Base-by-base conservation (phyloP, 352 stramenopile genomes). In the Phytopythium helicoides region DNA sequence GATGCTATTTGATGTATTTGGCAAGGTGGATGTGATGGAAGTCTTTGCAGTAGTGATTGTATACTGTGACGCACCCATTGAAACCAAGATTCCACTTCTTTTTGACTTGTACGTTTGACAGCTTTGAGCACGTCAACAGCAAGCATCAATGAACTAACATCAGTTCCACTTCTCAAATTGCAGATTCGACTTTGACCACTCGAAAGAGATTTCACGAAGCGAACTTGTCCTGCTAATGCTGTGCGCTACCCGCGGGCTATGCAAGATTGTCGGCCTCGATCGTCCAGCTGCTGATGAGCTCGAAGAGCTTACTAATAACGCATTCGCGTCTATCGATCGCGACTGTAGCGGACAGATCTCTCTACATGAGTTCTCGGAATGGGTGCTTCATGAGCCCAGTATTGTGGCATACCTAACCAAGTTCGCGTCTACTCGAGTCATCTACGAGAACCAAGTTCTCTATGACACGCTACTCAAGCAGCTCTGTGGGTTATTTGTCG, bases 141-240 rank as follows among this genome's bases (percentile, higher is more conserved):
- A n/a, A n/a, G n/a, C n/a, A n/a, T n/a, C n/a, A n/a, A n/a, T n/a
- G n/a, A n/a, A n/a, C n/a, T 40, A 18, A 8, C 18, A 33, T 21
- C 0, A 4, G 5, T 22, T 23, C 18, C 18, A 14, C 15, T 22
- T 34, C 0, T 19, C 16, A 3, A 7, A n/a, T 37, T 18, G 7
- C 19, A 85, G 74, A 3, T 92, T 92, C 59, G 81, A 92, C 58
- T 92, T 92, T 46, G 76, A 89, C 31, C 72, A 89, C 21, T 89
- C 78, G 35, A 60, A 79, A 8, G 69, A 79, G 38, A 89, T 92
- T 16, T 89, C 76, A 0, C 60, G 79, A 41, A 60, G 66, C 33
- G 81, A 92, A 35, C 58, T 92, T 6, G 71, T 89, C 10, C 60
- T 92, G 11, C 57, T 92, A 11, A 79, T 89, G 74, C 64, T 92